Base-by-base conservation (phyloP, 768 basidiomycete genomes). In the Pulveroboletus frians region DNA sequence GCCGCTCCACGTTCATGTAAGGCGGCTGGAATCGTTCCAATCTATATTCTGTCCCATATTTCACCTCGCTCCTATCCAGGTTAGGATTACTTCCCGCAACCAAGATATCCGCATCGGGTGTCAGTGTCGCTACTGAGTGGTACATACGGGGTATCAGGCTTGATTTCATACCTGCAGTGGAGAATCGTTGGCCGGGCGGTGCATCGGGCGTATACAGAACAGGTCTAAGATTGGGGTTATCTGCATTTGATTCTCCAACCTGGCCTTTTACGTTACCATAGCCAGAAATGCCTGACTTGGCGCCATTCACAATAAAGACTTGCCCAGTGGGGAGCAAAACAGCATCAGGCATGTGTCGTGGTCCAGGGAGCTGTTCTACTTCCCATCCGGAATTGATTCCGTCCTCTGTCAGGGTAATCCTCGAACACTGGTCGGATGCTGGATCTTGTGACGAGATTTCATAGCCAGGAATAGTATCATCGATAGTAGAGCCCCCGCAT, bases 61-160 rank as follows among this genome's bases (percentile, higher is more conserved):
- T 71, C 36, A 79, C 57, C 56, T 81, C 84, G 57, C 83, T 88
- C 45, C 86, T 71, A 64, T 91, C 88, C 50, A 90, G 65, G 65
- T 91, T 91, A 21, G 89, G 89, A 59, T 89, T 91, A 51, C 87
- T 88, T 30, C 88, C 88, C 17, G 88, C 83, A 49, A 92, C 80
- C 83, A 91, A 80, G 43, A 91, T 67, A 44, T 78, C 75, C 3
- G 83, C 89, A 27, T 69, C 71, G 7, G 88, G 88, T 8, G 85
- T 84, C 58, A 90, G 68, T 14, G 84, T 88, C 39, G 88, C 89
- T 1, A 86, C 80, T n/a, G 87, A 90, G 60, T 91, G 88, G 60
- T 91, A 92, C 65, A 92, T 58, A 44, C 89, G 69, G 15, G 89
- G 81, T 52, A 91, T 88, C 20, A 70, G 47, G 61, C 84, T 88